Base-by-base conservation (phyloP, 495 filamentous ascomycete species). In the Hypoxylon rickii region DNA sequence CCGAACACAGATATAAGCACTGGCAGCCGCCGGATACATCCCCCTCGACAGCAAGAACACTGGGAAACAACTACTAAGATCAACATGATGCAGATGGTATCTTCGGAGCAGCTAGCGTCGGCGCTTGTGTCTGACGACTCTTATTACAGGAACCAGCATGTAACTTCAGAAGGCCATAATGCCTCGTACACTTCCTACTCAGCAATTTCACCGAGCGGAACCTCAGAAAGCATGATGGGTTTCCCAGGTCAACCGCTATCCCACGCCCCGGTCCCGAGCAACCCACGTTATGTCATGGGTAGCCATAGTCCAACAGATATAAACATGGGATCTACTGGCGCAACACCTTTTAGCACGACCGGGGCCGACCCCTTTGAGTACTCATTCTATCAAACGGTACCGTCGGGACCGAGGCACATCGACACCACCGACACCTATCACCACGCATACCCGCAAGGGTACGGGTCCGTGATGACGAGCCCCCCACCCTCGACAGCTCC, bases 381-480 rank as follows among this genome's bases (percentile, higher is more conserved):
- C 15, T 48, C 66, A 21, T 64, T 55, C 36, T 55, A 61, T 22
- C 63, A 68, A 48, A 20, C 44, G 2, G 43, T 64, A 24, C 41
- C 59, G 1, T 40, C 58, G 2, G 66, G 58, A n/a, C 40, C 66
- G 1, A 61, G 62, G 22, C 12, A 50, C 2, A 10, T 50, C 44
- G 52, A 58, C 16, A 45, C 44, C n/a, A 17, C 57, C 3, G 63
- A 66, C 17, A 41, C 63, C 15, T 68, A 66, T 22, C 48, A 45
- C 17, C 55, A 68, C n/a, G 37, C 45, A 16, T 68, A 64, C 43
- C 47, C 51, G 12, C 55, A 56, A 12, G 56, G 63, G 17, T 65
- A 66, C 20, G 59, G 55, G 20, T 8, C 58, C 16, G 56, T 32
- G 10, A 46, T 60, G 40, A 29, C 55, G 13, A 66, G 52, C n/a